Evolutionary conservation across 1,284 basidiomycete genomes (phyloP).

Genomic region (Abortiporus biennis): DNA sequence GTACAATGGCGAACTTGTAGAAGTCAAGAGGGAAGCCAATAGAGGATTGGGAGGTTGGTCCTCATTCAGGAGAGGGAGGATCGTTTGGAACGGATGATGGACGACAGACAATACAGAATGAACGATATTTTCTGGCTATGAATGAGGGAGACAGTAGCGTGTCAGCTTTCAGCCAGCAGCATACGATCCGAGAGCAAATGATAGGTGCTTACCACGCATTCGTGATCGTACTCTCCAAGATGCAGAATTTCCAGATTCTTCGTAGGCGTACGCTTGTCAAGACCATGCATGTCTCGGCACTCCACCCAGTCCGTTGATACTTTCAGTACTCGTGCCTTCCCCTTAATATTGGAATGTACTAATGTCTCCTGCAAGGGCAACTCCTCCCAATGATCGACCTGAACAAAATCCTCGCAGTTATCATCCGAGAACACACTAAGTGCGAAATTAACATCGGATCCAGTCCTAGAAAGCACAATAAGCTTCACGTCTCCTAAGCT

Average conservation of each 20-base stretch:
- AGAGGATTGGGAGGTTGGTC: conserved; percentile 40
- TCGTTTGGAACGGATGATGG: conserved; percentile 48
- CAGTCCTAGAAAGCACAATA: conserved; percentile 35
- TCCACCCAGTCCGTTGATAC: conserved; percentile 69
- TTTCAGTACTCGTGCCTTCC: conserved; percentile 27
- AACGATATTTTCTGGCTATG: conserved; percentile 19
- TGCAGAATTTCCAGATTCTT: conserved; percentile 57
- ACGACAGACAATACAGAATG: conserved; percentile 36
- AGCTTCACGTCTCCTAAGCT: conserved; percentile 55
- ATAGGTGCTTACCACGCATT: conserved; percentile 39
- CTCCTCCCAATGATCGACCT: conserved; percentile 50
- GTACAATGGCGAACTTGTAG: conserved; percentile 34
- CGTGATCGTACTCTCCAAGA: conserved; percentile 36
- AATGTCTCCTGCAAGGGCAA: conserved; percentile 26
- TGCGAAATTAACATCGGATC: conserved; percentile 4
- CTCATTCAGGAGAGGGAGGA: conserved; percentile 45
- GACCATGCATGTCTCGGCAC: conserved; percentile 53
- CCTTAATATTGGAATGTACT: neutral
- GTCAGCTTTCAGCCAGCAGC: neutral
- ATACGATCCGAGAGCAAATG: neutral
- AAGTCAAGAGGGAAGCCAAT: conserved; percentile 47
- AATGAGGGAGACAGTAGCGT: conserved; percentile 2
- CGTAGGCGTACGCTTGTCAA: conserved; percentile 57
- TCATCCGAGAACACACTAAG: conserved; percentile 29
- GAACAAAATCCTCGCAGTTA: conserved; percentile 60